Base-by-base conservation (phyloP, 768 basidiomycete species). In the Termitomyces eurrhizus region DNA sequence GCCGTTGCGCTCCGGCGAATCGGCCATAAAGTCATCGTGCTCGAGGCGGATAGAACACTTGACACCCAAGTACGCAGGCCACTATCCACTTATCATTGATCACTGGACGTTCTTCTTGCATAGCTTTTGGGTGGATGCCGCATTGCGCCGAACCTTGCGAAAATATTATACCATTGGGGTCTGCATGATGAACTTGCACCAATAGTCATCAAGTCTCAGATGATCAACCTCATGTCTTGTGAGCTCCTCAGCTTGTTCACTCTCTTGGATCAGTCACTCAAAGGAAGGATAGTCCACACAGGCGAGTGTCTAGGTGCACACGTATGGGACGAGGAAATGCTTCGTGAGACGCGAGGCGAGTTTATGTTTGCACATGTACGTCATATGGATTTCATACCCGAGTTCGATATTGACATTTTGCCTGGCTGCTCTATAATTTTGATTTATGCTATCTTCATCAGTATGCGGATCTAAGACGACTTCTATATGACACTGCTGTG, bases 141-240 rank as follows among this genome's bases (percentile, higher is more conserved):
- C 7, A 64, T 77, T 62, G 59, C 83, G 65, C 85, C 86, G 4
- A 87, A 87, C 57, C 65, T 83, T 21, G 75, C 81, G 7, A 84
- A 84, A 63, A 80, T 87, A 21, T 65, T 87, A 3, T 79, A 75
- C 57, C 75, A 80, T 58, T 87, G 86, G 85, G 82, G 82, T 8
- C 70, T 84, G 18, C 64, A 72, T 44, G 59, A 68, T 26, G 62
- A 74, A 56, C 58, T 69, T 21, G 35, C 26, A 2, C 11, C 59
- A 24, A 62, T 69, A 14, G 54, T 57, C 2, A 37, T 64, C n/a
- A 68, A 64, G 41, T 66, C 65, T 4, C 52, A 65, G 49, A 65
- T 63, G 13, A 69, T 77, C 45, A 65, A 73, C 33, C 58, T 64
- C 5, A 49, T 62, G 26, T 21, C 61, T 7, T 67, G 62, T 65